phyloP scores from a whole-genome alignment of 2,329 filamentous ascomycete genomes.

The Aureobasidium uvarum region DNA sequence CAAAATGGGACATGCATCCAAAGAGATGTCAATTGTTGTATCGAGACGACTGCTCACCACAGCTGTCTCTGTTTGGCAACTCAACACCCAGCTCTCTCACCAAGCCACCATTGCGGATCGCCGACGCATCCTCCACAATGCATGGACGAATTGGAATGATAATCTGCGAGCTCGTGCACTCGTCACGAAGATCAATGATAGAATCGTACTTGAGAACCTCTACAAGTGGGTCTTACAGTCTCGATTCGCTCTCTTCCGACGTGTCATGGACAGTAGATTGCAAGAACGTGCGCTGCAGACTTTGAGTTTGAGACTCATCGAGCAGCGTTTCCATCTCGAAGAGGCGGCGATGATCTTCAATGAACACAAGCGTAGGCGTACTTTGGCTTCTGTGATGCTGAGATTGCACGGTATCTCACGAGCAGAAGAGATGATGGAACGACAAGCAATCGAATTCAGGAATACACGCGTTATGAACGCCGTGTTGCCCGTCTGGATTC shows the following conservation, averaged over 20 bases:
- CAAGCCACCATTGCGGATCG: conserved; percentile 52
- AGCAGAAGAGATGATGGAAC: conserved; percentile 38
- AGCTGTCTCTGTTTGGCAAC: conserved; percentile 52
- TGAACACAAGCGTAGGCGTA: conserved; percentile 34
- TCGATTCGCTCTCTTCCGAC: conserved; percentile 43
- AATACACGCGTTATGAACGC: conserved; percentile 43
- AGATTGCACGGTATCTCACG: conserved; percentile 35
- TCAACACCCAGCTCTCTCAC: conserved; percentile 40
- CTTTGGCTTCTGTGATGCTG: conserved; percentile 34
- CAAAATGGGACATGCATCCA: neutral
- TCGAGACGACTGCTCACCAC: conserved; percentile 38
- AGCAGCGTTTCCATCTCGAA: conserved; percentile 27
- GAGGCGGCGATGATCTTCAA: conserved; percentile 31
- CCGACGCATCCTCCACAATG: conserved; percentile 55
- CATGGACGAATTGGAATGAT: conserved; percentile 63
- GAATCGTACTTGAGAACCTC: conserved; percentile 55
- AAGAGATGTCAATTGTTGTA: neutral
- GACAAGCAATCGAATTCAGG: conserved; percentile 44
- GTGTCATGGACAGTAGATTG: conserved; percentile 37
- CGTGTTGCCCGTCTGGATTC: conserved; percentile 40
- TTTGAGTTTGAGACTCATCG: conserved; percentile 22
- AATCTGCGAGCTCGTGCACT: conserved; percentile 55
- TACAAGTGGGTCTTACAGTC: conserved; percentile 62
- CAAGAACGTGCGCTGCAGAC: conserved; percentile 31
- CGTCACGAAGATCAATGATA: conserved; percentile 54